These are phyloP conservation scores for Neurospora sp. DNA, from an alignment of 495 filamentous ascomycete genomes.

Conservation along the genomic window DNA sequence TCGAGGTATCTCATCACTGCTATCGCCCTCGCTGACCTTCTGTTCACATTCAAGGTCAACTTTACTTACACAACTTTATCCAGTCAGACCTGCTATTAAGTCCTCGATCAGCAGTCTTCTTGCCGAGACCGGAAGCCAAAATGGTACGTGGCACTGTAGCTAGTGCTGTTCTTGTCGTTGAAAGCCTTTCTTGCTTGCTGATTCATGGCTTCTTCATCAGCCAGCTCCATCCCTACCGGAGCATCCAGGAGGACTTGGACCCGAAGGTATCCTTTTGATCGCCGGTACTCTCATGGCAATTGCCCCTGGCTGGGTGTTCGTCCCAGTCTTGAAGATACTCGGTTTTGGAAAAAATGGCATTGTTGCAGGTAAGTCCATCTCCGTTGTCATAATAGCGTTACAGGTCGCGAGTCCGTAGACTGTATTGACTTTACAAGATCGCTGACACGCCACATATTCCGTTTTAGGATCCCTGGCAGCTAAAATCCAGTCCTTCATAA, in stretches of 20 bases:
- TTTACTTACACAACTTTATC: background rate
- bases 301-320: background rate
- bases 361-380: background rate
- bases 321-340: background rate
- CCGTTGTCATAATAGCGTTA: background rate
- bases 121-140: background rate
- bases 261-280: background rate
- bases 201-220: background rate
- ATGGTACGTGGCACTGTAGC: background rate
- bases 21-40: background rate
- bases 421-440: background rate
- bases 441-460: background rate
- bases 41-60: background rate
- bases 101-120: background rate
- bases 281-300: background rate
- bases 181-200: background rate
- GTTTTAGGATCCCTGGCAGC: background rate
- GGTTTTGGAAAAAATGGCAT: background rate
- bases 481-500: fast-evolving
- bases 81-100: background rate
- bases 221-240: background rate
- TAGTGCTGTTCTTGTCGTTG: background rate
- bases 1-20: too few relatives aligned
- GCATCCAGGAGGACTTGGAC: background rate
- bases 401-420: background rate